Percentiles rank a stretch among this genome's conserved stretches.
phyloP scores from a whole-genome alignment of 805 yeast genomes.

The Monosporozyma servazzii region DNA sequence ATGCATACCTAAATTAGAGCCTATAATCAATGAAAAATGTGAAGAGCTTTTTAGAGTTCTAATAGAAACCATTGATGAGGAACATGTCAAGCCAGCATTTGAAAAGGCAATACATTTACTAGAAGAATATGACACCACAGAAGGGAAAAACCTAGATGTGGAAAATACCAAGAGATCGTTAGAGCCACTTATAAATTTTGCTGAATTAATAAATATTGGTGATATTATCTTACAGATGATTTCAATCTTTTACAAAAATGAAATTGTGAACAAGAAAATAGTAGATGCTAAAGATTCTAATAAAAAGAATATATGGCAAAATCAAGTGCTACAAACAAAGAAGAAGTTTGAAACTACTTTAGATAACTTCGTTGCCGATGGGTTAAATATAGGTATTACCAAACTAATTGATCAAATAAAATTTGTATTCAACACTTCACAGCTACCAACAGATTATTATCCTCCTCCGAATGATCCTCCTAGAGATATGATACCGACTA shows the following conservation, averaged over 20 bases:
- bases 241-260: slow-evolving; percentile 83
- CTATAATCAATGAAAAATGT: slow-evolving; percentile 23
- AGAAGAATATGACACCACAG: slow-evolving; percentile 58
- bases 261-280: slow-evolving; percentile 45
- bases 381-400: slow-evolving; percentile 85
- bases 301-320: slow-evolving; percentile 65
- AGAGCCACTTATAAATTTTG: slow-evolving; percentile 81
- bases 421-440: slow-evolving; percentile 44
- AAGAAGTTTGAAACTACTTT: slow-evolving; percentile 71
- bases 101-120: slow-evolving; percentile 66
- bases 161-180: slow-evolving; percentile 27
- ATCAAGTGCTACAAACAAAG: slow-evolving; percentile 69
- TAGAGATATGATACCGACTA: slow-evolving; percentile 40
- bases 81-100: slow-evolving; percentile 82
- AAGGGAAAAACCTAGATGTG: slow-evolving; percentile 5
- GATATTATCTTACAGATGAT: slow-evolving; percentile 89
- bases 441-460: slow-evolving; percentile 53
- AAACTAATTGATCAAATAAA: slow-evolving; percentile 78
- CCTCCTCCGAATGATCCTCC: slow-evolving; percentile 29
- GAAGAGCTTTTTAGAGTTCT: slow-evolving; percentile 63
- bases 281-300: slow-evolving; percentile 33
- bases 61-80: slow-evolving; percentile 50
- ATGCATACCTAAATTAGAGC: slow-evolving; percentile 20
- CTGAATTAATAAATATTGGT: slow-evolving; percentile 86
- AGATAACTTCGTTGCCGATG: slow-evolving; percentile 87